phyloP scores from a whole-genome alignment of 2,329 filamentous ascomycete genomes.

The Tolypocladium inflatum region DNA sequence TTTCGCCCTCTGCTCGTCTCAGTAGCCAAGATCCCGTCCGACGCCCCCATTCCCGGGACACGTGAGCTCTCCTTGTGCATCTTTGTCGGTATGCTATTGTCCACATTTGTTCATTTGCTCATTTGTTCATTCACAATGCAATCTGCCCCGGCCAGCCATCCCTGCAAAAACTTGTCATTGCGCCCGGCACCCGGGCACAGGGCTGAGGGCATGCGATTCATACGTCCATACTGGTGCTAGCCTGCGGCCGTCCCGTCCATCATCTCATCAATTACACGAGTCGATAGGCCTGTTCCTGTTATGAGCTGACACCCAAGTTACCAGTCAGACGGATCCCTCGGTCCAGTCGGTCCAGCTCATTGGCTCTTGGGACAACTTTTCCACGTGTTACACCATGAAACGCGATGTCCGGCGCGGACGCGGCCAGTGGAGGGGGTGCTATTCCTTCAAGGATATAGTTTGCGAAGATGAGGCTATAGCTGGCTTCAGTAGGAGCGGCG shows the following conservation, averaged over 20 bases:
- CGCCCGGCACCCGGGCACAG: background rate
- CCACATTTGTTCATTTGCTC: background rate
- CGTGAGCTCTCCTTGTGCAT: background rate
- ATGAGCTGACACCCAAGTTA: conserved; percentile 12
- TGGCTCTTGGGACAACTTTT: conserved; percentile 95
- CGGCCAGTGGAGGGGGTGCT: conserved; percentile 79
- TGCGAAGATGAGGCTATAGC: conserved; percentile 58
- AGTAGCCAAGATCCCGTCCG: background rate
- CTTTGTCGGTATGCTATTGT: background rate
- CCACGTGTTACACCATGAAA: conserved; percentile 68
- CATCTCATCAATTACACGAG: background rate
- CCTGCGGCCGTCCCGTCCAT: background rate
- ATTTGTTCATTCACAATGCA: background rate
- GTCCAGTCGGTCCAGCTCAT: conserved; percentile 67
- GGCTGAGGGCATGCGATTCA: background rate
- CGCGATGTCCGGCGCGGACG: conserved; percentile 65
- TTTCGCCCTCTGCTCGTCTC: background rate
- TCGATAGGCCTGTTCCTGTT: background rate
- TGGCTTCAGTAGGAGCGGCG: conserved; percentile 54
- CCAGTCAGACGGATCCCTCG: conserved; percentile 49
- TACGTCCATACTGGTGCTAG: background rate
- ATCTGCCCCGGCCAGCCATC: background rate
- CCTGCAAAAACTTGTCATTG: background rate
- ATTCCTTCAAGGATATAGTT: conserved; percentile 76
- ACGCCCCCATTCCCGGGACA: background rate